phyloP scores from a whole-genome alignment of 1,284 basidiomycete genomes.

The Prillingera fragicola region DNA sequence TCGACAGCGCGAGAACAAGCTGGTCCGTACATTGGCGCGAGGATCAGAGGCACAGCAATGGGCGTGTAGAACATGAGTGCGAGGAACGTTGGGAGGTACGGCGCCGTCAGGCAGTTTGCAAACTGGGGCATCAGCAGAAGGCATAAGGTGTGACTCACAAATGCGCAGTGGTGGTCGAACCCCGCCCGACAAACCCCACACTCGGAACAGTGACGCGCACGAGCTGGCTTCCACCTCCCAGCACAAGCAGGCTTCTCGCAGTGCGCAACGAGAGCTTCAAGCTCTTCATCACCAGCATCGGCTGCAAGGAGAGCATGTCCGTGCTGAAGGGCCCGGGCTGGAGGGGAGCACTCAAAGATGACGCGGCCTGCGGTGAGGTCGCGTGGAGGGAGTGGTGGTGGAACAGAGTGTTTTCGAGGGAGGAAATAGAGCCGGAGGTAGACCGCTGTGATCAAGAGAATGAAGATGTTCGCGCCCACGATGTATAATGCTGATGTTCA shows the following conservation, averaged over 20 bases:
- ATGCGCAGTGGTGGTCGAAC: constrained; percentile 44
- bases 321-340: constrained; percentile 8
- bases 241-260: constrained; percentile 16
- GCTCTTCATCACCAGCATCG: neutral
- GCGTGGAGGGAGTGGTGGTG: constrained; percentile 24
- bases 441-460: constrained; percentile 19
- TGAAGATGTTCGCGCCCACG: constrained; percentile 11
- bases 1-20: constrained; percentile 9
- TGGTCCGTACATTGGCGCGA: constrained; percentile 18
- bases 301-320: neutral
- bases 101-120: constrained; percentile 42
- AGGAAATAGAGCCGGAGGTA: constrained; percentile 40
- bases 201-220: constrained; percentile 41
- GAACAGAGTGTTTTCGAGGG: constrained; percentile 25
- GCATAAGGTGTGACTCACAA: constrained; percentile 22
- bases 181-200: constrained; percentile 40
- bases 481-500: constrained; percentile 19
- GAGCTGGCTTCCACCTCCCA: constrained; percentile 40
- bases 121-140: constrained; percentile 21
- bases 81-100: constrained; percentile 35
- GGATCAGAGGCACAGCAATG: constrained; percentile 16
- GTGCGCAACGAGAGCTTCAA: neutral
- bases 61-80: constrained; percentile 27
- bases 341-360: constrained; percentile 33
- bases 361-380: constrained; percentile 7